phyloP scores from a whole-genome alignment of 306 rosid genomes.

The Erythrophleum fordii region DNA sequence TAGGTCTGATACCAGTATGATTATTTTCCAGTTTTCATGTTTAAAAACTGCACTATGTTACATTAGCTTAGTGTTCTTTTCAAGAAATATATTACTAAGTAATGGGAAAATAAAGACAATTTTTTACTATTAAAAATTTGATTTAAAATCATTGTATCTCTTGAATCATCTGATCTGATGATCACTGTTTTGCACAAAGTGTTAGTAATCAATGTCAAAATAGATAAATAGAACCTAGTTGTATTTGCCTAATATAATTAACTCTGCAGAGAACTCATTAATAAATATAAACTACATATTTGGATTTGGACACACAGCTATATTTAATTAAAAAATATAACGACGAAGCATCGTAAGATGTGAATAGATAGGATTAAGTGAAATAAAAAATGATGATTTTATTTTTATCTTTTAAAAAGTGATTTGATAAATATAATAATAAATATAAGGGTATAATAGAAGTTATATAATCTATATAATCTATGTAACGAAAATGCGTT shows the following conservation, averaged over 20 bases:
- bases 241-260: background rate
- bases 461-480: too few species aligned
- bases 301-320: background rate
- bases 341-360: too few species aligned
- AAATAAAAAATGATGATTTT: too few species aligned
- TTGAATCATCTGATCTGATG: background rate
- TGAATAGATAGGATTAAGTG: too few species aligned
- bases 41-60: background rate
- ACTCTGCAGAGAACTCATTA: background rate
- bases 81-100: background rate
- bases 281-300: too few species aligned
- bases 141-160: background rate
- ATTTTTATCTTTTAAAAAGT: too few species aligned
- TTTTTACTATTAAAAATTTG: background rate
- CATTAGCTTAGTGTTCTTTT: background rate
- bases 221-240: background rate
- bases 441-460: too few species aligned
- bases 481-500: too few species aligned
- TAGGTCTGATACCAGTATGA: constrained; percentile 38
- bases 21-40: background rate
- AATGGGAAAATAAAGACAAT: too few species aligned
- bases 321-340: too few species aligned
- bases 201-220: background rate
- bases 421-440: too few species aligned
- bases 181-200: background rate